Evolutionary conservation across 257 asterid genomes (phyloP).

Genomic region (Primulina eburnea): DNA sequence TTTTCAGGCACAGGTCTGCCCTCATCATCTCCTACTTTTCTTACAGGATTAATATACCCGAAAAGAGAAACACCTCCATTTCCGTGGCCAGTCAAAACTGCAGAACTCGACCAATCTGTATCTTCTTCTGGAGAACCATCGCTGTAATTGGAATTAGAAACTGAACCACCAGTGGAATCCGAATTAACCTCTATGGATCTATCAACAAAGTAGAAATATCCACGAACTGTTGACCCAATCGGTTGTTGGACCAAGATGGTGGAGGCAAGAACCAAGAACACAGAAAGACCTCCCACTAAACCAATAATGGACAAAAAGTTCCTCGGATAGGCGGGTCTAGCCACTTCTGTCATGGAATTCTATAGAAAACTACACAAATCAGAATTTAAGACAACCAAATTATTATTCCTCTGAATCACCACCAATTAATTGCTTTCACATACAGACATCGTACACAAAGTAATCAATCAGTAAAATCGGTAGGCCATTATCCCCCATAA

Average conservation of each 20-base stretch:
- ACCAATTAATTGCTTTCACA: conserved; percentile 2
- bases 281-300: conserved; percentile 64
- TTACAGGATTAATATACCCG: conserved; percentile 22
- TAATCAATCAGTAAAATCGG: conserved; percentile 7
- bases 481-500: conserved; percentile 1
- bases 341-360: conserved; percentile 38
- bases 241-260: conserved; percentile 64
- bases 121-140: conserved; percentile 21
- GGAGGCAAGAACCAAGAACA: conserved; percentile 68
- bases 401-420: conserved; percentile 7
- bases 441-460: background rate
- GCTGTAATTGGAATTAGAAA: conserved; percentile 22
- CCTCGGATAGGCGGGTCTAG: conserved; percentile 50
- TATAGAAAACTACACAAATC: background rate
- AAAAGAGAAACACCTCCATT: conserved; percentile 27
- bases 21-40: conserved; percentile 3
- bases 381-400: conserved; percentile 2
- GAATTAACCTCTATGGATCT: conserved; percentile 27
- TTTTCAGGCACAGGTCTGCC: conserved; percentile 6
- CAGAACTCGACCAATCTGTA: conserved; percentile 19
- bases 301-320: conserved; percentile 52
- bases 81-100: conserved; percentile 15
- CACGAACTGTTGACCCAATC: conserved; percentile 47
- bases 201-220: conserved; percentile 45
- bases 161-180: conserved; percentile 19